Evolutionary conservation across 352 stramenopile species (phyloP).

Genomic region (Globisporangium parvum): DNA sequence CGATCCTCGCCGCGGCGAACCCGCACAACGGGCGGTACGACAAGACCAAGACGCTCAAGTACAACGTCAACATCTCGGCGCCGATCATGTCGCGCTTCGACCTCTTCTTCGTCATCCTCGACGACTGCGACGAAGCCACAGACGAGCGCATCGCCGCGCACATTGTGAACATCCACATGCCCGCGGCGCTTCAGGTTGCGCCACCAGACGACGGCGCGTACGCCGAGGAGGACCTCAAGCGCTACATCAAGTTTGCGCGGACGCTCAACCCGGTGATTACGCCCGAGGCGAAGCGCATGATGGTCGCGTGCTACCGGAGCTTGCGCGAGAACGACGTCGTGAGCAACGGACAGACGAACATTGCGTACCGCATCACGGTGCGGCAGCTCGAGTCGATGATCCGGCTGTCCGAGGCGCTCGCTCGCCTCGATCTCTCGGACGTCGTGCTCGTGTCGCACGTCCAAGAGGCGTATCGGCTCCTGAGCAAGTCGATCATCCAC

Average conservation of each 20-base stretch:
- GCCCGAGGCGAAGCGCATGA: constrained; percentile 75
- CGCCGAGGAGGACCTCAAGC: constrained; percentile 87
- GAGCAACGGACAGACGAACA: constrained; percentile 90
- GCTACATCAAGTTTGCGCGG: constrained; percentile 92
- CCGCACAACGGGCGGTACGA: constrained; percentile 95
- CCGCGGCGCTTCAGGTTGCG: constrained; percentile 37
- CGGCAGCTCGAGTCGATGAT: constrained; percentile 99
- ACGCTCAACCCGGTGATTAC: constrained; percentile 71
- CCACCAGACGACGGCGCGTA: constrained; percentile 30
- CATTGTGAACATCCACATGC: constrained; percentile 96
- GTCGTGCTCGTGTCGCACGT: constrained; percentile 90
- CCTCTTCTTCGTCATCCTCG: constrained; percentile 98
- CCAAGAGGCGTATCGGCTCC: constrained; percentile 94
- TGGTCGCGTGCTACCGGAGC: constrained; percentile 97
- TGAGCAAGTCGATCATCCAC: constrained; percentile 99
- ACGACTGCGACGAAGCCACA: constrained; percentile 94
- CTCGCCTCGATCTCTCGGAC: constrained; percentile 93
- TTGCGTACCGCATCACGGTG: constrained; percentile 98
- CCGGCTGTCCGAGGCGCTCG: constrained; percentile 94
- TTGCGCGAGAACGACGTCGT: constrained; percentile 95
- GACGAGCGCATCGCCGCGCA: constrained; percentile 96
- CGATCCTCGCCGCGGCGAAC: constrained; percentile 99
- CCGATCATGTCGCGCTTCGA: constrained; percentile 99
- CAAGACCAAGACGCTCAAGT: constrained; percentile 87
- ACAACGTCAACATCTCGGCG: constrained; percentile 89